Evolutionary conservation across 371 early-diverging fungal genomes (phyloP).

Genomic region (Mucor velutinosus): DNA sequence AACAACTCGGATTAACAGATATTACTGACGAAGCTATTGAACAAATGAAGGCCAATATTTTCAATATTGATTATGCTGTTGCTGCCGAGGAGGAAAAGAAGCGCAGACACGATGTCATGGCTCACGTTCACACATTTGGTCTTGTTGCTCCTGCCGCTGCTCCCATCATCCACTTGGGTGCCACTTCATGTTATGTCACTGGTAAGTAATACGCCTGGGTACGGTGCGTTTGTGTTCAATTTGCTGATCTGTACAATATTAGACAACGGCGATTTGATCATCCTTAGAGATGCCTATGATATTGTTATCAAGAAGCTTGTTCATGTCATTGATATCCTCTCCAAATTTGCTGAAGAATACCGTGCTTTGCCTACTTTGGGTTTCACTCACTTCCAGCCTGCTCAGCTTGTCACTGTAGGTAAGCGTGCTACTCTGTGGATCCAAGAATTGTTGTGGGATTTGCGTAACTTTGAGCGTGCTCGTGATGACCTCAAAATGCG

Average conservation of each 20-base stretch:
- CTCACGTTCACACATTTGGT: slow-evolving; percentile 96
- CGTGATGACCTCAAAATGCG: slow-evolving; percentile 90
- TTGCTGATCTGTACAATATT: not conserved
- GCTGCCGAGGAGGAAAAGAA: slow-evolving; percentile 93
- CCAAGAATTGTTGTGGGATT: slow-evolving; percentile 93
- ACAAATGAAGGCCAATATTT: slow-evolving; percentile 84
- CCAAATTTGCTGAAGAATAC: slow-evolving; percentile 79
- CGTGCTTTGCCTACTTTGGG: slow-evolving; percentile 92
- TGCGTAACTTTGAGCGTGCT: slow-evolving; percentile 90
- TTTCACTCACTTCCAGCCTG: slow-evolving; percentile 98
- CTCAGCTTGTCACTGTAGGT: slow-evolving; percentile 97
- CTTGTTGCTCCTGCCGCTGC: slow-evolving; percentile 90
- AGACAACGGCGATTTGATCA: slow-evolving; percentile 96
- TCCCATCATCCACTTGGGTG: slow-evolving; percentile 96
- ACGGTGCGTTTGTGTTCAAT: not conserved
- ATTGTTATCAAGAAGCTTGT: slow-evolving; percentile 89
- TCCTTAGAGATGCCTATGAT: slow-evolving; percentile 92
- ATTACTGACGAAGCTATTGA: slow-evolving; percentile 88
- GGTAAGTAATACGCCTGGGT: slow-evolving; percentile 25
- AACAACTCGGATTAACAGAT: slow-evolving; percentile 85
- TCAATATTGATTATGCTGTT: slow-evolving; percentile 87
- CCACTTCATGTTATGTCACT: slow-evolving; percentile 97
- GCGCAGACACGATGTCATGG: slow-evolving; percentile 98
- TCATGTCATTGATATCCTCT: slow-evolving; percentile 76
- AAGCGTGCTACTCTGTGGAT: slow-evolving; percentile 97